phyloP scores from a whole-genome alignment of 495 filamentous ascomycete species.

The Ascobolus immersus region DNA sequence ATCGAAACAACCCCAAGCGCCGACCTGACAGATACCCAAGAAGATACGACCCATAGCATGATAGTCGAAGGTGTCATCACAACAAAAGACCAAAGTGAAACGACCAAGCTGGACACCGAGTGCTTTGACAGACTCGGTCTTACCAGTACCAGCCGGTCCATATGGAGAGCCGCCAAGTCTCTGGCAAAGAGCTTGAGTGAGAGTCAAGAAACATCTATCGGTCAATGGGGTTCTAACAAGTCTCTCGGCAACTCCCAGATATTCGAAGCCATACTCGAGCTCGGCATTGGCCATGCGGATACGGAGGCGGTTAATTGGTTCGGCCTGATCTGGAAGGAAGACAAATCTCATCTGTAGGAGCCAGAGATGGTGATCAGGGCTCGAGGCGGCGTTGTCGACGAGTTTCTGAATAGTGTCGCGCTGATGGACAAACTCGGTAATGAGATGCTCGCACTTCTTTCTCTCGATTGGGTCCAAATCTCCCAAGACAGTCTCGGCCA shows the following conservation, averaged over 20 bases:
- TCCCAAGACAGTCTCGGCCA: constrained; percentile 70
- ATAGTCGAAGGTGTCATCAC: constrained; percentile 97
- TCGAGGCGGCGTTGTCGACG: constrained; percentile 42
- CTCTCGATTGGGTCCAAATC: constrained; percentile 65
- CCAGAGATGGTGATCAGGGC: constrained; percentile 74
- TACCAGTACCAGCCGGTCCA: constrained; percentile 93
- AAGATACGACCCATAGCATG: constrained; percentile 99
- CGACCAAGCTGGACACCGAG: constrained; percentile 86
- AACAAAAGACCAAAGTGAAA: constrained; percentile 96
- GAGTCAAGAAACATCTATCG: constrained; percentile 89
- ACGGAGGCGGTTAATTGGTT: constrained; percentile 57
- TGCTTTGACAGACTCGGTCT: constrained; percentile 96
- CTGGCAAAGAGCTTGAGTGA: constrained; percentile 87
- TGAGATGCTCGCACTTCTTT: constrained; percentile 95
- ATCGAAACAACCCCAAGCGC: constrained; percentile 98
- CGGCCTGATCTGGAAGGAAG: constrained; percentile 47
- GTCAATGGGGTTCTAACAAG: constrained; percentile 90
- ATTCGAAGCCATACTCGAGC: constrained; percentile 90
- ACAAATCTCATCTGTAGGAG: constrained; percentile 94
- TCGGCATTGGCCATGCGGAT: constrained; percentile 94
- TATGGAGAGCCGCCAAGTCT: constrained; percentile 91
- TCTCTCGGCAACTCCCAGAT: constrained; percentile 81
- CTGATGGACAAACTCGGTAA: constrained; percentile 96
- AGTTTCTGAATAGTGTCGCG: constrained; percentile 73
- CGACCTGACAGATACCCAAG: constrained; percentile 95